These are phyloP conservation scores for Podosphaera xanthii DNA, from an alignment of 2,329 filamentous ascomycete species.

Conservation along the genomic window DNA sequence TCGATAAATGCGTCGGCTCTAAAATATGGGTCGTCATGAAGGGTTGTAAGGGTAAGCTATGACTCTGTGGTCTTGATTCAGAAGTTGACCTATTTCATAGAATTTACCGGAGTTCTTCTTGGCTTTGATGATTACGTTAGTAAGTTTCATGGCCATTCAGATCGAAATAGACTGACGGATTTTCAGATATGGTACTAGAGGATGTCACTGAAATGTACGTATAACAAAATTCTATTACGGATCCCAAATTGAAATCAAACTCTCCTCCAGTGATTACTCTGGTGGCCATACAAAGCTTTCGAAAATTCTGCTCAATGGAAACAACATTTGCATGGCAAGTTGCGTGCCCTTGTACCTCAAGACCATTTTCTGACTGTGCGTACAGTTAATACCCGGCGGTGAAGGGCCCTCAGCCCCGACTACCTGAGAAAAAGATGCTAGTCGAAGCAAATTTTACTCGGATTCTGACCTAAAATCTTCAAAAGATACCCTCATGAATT, in stretches of 20 bases:
- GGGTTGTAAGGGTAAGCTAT: conserved; percentile 65
- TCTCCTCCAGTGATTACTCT: conserved; percentile 61
- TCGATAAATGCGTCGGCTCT: conserved; percentile 96
- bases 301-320: conserved; percentile 90
- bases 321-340: conserved; percentile 94
- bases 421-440: no score
- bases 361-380: conserved; percentile 2
- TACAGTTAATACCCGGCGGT: conserved; percentile 53
- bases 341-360: not conserved
- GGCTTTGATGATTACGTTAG: conserved; percentile 99
- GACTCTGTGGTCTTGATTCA: not conserved
- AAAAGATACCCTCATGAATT: no score
- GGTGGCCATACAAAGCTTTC: conserved; percentile 72
- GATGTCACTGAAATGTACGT: conserved; percentile 89
- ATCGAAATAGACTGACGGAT: conserved; percentile 1
- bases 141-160: conserved; percentile 31
- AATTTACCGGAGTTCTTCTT: conserved; percentile 83
- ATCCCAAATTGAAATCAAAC: no score
- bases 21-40: conserved; percentile 99
- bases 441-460: no score
- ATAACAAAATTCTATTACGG: not conserved
- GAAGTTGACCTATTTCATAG: conserved; percentile 22
- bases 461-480: no score
- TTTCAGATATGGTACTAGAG: conserved; percentile 84
- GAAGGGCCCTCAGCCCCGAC: conserved; percentile 31